Conservation (phyloP, 148 eudicot genomes). For the Silene uniflora region DNA sequence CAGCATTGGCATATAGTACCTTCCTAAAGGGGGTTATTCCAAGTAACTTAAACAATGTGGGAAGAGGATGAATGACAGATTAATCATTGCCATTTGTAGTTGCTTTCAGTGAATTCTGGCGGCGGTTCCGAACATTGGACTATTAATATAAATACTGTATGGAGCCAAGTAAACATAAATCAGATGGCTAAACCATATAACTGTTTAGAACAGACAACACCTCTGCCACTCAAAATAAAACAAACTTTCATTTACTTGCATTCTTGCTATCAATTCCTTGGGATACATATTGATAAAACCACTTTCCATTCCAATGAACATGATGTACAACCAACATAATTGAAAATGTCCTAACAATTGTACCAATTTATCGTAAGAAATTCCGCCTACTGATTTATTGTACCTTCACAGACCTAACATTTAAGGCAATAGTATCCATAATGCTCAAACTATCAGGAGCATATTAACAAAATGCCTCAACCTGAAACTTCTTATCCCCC, state of each 20-base stretch:
- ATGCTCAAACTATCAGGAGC: conserved; percentile 75
- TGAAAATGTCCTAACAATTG: too few species aligned
- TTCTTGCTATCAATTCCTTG: too few species aligned
- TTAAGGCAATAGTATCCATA: conserved; percentile 71
- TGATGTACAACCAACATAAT: too few species aligned
- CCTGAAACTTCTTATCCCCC: conserved; percentile 70
- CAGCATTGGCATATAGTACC: conserved; percentile 41
- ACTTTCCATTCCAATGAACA: too few species aligned
- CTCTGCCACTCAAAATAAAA: not conserved
- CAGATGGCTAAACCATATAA: not conserved
- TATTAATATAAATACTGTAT: conserved; percentile 71
- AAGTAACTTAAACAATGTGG: conserved; percentile 68
- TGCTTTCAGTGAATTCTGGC: conserved; percentile 64
- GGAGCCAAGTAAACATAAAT: not conserved
- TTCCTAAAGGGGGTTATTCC: conserved; percentile 72
- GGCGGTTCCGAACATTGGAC: conserved; percentile 65
- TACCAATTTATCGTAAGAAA: too few species aligned
- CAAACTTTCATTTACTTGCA: not conserved
- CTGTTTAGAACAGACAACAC: not conserved
- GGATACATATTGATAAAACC: too few species aligned
- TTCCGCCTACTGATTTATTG: not conserved
- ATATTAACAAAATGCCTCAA: conserved; percentile 69
- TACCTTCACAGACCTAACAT: conserved; percentile 53
- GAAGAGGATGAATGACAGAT: conserved; percentile 74
- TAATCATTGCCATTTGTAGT: conserved; percentile 52